These are phyloP conservation scores for Suhomyces coccinellae DNA, from an alignment of 1,139 yeast genomes.

Conservation along the genomic window DNA sequence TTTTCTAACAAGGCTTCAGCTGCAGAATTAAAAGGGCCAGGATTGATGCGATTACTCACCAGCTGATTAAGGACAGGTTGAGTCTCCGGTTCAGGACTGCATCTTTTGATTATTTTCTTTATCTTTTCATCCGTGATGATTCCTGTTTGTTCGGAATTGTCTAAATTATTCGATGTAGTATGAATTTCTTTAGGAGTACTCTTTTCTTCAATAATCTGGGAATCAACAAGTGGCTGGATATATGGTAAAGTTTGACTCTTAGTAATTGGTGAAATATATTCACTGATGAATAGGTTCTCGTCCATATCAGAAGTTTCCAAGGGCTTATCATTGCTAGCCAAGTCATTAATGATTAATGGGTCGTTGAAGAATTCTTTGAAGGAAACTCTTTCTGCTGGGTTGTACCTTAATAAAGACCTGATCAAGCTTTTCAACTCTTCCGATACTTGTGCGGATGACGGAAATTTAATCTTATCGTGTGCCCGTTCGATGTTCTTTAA, in stretches of 20 bases:
- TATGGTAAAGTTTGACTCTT: slow-evolving; percentile 6
- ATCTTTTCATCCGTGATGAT: slow-evolving; percentile 44
- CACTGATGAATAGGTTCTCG: slow-evolving; percentile 80
- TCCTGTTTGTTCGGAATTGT: background rate
- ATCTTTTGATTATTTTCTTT: slow-evolving; percentile 43
- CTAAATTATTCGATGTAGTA: too few species aligned
- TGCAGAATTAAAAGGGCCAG: slow-evolving; percentile 7
- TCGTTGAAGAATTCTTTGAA: slow-evolving; percentile 83
- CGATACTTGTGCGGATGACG: slow-evolving; percentile 59
- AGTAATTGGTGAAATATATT: slow-evolving; percentile 56
- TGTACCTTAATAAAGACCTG: slow-evolving; percentile 72
- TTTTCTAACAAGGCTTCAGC: slow-evolving; percentile 59
- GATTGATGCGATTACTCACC: background rate
- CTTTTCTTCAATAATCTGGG: background rate
- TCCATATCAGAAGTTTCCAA: slow-evolving; percentile 71
- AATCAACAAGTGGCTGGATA: slow-evolving; percentile 2
- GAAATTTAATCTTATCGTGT: slow-evolving; percentile 75
- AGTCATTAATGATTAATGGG: slow-evolving; percentile 49
- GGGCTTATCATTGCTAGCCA: slow-evolving; percentile 52
- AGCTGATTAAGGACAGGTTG: background rate
- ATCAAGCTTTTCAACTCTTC: slow-evolving; percentile 69
- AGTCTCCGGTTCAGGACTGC: slow-evolving; percentile 45
- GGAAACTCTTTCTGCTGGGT: slow-evolving; percentile 85
- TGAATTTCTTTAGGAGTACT: background rate
- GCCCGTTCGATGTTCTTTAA: slow-evolving; percentile 80